Base-by-base conservation (phyloP, 176 grass and related monocot species). In the Panicum miliaceum region DNA sequence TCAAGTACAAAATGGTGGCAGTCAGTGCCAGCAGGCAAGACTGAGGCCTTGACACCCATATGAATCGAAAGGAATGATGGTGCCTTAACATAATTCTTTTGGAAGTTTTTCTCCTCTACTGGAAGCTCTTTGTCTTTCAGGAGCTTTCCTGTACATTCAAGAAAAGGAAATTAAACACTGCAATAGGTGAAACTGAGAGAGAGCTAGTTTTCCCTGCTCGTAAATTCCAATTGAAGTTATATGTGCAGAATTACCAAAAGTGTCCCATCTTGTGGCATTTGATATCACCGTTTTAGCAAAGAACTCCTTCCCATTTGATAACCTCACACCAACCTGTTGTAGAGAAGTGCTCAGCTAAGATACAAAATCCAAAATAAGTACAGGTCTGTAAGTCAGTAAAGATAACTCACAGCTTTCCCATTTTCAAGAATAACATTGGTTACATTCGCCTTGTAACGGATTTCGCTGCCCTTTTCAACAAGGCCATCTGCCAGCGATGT, bases 241-340 rank as follows among this genome's bases (percentile, higher is more conserved):
- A 47, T 64, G 2, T 18, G 37, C 65, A 81, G 47, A 61, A 80
- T 88, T 94, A 98, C 95, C 95, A 81, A 98, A 98, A 7, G 95
- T 98, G 82, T 98, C 95, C 95, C 95, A 98, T 98, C 95, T 93
- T 11, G 95, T 98, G 36, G 95, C 95, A 93, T 98, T 98, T 59
- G 92, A 98, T 90, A 98, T 98, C 69, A 98, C 89, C 25, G 92
- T 95, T 85, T 22, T 89, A 74, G 92, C 88, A 92, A 94, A 94
- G 60, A 92, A 94, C 51, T 97, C 86, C 71, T 92, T 93, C 79
- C 92, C 90, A 86, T 91, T 87, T 86, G 95, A 94, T 64, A 97
- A 86, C 66, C 76, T 86, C 59, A 94, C 92, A 68, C 95, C 95
- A 66, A 94, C 90, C 92, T 97, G 38, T 60, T 58, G 83, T 34